Evolutionary conservation across 495 filamentous ascomycete species (phyloP).

Genomic region (Annulohypoxylon bovei): DNA sequence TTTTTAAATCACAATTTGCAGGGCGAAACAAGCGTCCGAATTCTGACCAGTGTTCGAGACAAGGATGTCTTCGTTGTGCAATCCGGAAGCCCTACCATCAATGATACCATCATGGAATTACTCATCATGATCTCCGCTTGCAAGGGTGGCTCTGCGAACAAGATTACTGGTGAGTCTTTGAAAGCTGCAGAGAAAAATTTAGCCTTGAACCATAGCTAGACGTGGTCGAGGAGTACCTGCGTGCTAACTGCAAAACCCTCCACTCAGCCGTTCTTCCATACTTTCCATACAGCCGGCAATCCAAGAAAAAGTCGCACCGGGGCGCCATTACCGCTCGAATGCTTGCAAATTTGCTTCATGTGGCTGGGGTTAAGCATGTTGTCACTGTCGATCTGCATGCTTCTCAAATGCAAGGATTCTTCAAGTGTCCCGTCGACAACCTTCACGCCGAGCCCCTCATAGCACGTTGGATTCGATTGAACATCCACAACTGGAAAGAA

Average conservation of each 20-base stretch:
- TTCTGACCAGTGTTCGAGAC: conserved; percentile 91
- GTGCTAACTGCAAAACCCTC: conserved; percentile 37
- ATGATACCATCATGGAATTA: conserved; percentile 98
- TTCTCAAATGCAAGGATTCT: conserved; percentile 99
- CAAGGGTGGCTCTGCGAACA: conserved; percentile 96
- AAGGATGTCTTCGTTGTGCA: conserved; percentile 99
- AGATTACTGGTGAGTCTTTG: conserved; percentile 83
- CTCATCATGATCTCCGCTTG: conserved; percentile 99
- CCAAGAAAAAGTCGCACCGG: conserved; percentile 97
- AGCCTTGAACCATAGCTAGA: conserved; percentile 10
- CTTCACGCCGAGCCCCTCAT: conserved; percentile 96
- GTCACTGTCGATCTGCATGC: conserved; percentile 97
- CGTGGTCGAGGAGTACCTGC: conserved; percentile 34
- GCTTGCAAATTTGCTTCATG: conserved; percentile 91
- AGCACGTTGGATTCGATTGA: conserved; percentile 92
- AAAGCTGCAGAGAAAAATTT: background rate
- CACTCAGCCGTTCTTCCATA: conserved; percentile 93
- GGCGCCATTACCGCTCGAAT: conserved; percentile 97
- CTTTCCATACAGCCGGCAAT: conserved; percentile 98
- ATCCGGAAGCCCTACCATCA: conserved; percentile 95
- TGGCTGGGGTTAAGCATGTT: conserved; percentile 96
- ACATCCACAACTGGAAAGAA: conserved; percentile 86
- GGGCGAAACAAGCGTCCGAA: conserved; percentile 96
- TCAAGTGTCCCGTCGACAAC: conserved; percentile 97
- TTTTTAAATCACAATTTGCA: conserved; percentile 79